These are phyloP conservation scores for Cucurbita argyrosperma DNA, from an alignment of 306 rosid genomes.

Conservation along the genomic window DNA sequence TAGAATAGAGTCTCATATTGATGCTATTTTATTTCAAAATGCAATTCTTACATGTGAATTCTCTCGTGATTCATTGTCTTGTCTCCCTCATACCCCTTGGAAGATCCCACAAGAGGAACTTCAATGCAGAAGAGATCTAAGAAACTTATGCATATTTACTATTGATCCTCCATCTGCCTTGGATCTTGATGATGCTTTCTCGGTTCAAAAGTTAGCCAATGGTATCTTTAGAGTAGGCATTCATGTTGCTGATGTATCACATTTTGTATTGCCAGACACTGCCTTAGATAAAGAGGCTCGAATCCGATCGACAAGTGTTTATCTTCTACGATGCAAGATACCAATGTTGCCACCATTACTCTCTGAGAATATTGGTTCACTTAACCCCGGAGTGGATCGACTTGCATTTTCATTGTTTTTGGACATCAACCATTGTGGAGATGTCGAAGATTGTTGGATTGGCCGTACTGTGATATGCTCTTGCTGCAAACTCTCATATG, in stretches of 20 bases:
- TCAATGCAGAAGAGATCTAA: constrained; percentile 48
- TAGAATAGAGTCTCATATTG: constrained; percentile 48
- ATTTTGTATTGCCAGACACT: constrained; percentile 64
- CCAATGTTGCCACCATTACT: constrained; percentile 71
- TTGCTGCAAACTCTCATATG: constrained; percentile 87
- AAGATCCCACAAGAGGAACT: constrained; percentile 54
- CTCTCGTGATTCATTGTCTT: constrained; percentile 40
- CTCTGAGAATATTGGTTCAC: constrained; percentile 62
- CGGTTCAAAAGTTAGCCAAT: constrained; percentile 53
- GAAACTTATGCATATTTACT: constrained; percentile 62
- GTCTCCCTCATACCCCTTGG: constrained; percentile 59
- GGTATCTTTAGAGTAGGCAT: constrained; percentile 68
- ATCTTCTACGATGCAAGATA: constrained; percentile 42
- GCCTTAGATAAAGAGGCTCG: constrained; percentile 57
- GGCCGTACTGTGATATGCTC: constrained; percentile 73
- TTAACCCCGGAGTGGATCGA: constrained; percentile 72
- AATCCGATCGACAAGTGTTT: constrained; percentile 65
- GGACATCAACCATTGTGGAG: constrained; percentile 46
- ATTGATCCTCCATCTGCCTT: constrained; percentile 78
- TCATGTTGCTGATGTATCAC: constrained; percentile 76
- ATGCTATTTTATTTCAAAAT: constrained; percentile 72
- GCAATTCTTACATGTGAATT: constrained; percentile 45
- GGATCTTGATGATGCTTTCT: constrained; percentile 89
- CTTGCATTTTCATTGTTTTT: constrained; percentile 63
- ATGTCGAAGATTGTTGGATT: constrained; percentile 57